Percentiles rank a stretch among this genome's conserved stretches.
These are phyloP conservation scores for Metschnikowia sp. DNA, from an alignment of 805 yeast species.

Conservation along the genomic window DNA sequence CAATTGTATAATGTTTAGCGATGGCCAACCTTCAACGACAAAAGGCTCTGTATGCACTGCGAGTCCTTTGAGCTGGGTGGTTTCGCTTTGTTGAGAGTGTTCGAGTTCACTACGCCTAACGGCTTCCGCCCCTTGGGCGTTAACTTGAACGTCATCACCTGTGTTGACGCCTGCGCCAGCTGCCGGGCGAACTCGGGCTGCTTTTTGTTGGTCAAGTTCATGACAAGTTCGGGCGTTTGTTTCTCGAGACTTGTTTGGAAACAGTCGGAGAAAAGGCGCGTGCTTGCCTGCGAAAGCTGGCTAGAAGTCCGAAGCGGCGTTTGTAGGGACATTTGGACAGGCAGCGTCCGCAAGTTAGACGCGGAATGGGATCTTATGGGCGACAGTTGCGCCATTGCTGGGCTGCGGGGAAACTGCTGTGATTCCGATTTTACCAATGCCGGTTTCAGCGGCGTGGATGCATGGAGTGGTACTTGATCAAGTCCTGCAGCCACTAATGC, in stretches of 20 bases:
- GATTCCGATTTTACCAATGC: slow-evolving; percentile 12
- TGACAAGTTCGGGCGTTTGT: slow-evolving; percentile 9
- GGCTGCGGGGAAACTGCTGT: slow-evolving; percentile 8
- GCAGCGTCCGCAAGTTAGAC: slow-evolving; percentile 7
- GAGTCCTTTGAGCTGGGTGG: slow-evolving; percentile 12
- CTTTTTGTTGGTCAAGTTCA: slow-evolving; percentile 18
- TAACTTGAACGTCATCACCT: slow-evolving; percentile 17
- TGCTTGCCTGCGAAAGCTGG: too few species aligned
- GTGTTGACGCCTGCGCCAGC: slow-evolving; percentile 14
- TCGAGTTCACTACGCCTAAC: slow-evolving; percentile 13
- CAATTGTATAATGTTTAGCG: slow-evolving; percentile 1
- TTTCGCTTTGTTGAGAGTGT: slow-evolving; percentile 5
- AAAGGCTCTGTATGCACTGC: slow-evolving; percentile 18
- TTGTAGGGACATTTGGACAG: too few species aligned
- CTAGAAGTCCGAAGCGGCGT: too few species aligned
- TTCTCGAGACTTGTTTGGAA: too few species aligned
- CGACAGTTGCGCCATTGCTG: slow-evolving; percentile 15
- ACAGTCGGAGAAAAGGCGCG: too few species aligned
- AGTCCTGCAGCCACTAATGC: neutral
- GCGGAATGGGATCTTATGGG: slow-evolving; percentile 14
- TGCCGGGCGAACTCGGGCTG: slow-evolving; percentile 19
- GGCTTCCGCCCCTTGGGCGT: slow-evolving; percentile 17
- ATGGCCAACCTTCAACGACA: slow-evolving; percentile 16
- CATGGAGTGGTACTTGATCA: neutral
- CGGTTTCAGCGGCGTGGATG: slow-evolving; percentile 16